These are phyloP conservation scores for Xylariaceae sp. DNA, from an alignment of 2,329 filamentous ascomycete genomes.

Conservation along the genomic window DNA sequence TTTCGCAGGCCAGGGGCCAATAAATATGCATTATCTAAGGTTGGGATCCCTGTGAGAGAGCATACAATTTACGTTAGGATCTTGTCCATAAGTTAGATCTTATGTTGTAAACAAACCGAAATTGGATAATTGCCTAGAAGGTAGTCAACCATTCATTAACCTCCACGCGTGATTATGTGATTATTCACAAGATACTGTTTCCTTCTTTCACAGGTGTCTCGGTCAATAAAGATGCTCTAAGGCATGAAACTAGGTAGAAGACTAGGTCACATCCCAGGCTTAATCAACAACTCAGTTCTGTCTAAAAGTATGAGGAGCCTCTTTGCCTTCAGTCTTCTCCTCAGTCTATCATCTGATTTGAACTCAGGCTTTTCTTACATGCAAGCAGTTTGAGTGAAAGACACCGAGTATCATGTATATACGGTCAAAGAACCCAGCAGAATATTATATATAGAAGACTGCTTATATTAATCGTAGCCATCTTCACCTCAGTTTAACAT, in stretches of 20 bases:
- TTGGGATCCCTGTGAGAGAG: background rate
- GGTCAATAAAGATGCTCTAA: background rate
- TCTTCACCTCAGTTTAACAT: too few relatives aligned
- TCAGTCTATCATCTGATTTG: background rate
- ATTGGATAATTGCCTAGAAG: background rate
- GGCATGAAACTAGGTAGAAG: background rate
- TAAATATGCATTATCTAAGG: background rate
- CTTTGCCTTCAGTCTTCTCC: background rate
- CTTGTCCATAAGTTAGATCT: background rate
- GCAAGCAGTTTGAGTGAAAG: background rate
- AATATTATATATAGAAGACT: background rate
- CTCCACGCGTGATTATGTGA: background rate
- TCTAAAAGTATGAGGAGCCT: background rate
- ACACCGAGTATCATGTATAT: background rate
- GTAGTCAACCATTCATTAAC: background rate
- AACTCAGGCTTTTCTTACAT: background rate
- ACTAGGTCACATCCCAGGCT: background rate
- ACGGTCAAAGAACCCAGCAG: background rate
- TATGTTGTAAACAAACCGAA: background rate
- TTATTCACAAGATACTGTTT: background rate
- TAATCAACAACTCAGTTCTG: background rate
- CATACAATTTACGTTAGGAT: background rate
- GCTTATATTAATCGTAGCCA: background rate
- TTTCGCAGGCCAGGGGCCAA: background rate
- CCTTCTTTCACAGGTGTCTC: background rate